Evolutionary conservation across 805 yeast species (phyloP).

Genomic region (Hanseniaspora opuntiae): DNA sequence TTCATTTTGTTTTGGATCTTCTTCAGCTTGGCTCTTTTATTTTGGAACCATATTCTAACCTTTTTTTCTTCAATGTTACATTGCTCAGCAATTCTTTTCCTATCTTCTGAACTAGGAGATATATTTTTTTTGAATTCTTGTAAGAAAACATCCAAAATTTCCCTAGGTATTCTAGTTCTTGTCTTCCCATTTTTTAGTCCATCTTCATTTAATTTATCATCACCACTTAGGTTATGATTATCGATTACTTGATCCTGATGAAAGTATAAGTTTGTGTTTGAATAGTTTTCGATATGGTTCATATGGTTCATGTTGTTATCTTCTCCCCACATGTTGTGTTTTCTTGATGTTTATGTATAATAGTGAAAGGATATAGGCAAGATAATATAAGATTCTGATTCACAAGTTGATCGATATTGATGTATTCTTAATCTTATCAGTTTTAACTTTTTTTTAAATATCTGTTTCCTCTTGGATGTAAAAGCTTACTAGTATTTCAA

Average conservation of each 20-base stretch:
- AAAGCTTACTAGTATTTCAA: too few species aligned
- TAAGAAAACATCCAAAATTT: slow-evolving; percentile 53
- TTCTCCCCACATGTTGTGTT: background rate
- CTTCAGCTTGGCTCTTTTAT: slow-evolving; percentile 65
- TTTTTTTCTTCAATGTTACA: slow-evolving; percentile 79
- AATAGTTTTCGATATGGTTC: slow-evolving; percentile 9
- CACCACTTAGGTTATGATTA: background rate
- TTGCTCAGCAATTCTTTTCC: slow-evolving; percentile 54
- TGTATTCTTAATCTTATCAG: too few species aligned
- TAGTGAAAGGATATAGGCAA: too few species aligned
- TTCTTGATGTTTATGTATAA: too few species aligned
- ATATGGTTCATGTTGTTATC: slow-evolving; percentile 1
- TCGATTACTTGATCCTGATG: background rate
- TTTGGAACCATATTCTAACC: slow-evolving; percentile 88
- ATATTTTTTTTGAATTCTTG: slow-evolving; percentile 58
- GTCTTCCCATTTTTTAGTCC: slow-evolving; percentile 25
- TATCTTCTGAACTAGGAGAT: slow-evolving; percentile 58
- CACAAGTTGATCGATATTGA: too few species aligned
- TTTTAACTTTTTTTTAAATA: too few species aligned
- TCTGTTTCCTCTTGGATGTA: too few species aligned
- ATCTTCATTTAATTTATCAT: slow-evolving; percentile 7
- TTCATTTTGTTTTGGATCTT: slow-evolving; percentile 24
- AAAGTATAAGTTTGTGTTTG: background rate
- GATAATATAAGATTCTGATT: too few species aligned
- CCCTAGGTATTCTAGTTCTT: slow-evolving; percentile 68